Evolutionary conservation across 805 yeast species (phyloP).

Genomic region (Kluyveromyces siamensis): DNA sequence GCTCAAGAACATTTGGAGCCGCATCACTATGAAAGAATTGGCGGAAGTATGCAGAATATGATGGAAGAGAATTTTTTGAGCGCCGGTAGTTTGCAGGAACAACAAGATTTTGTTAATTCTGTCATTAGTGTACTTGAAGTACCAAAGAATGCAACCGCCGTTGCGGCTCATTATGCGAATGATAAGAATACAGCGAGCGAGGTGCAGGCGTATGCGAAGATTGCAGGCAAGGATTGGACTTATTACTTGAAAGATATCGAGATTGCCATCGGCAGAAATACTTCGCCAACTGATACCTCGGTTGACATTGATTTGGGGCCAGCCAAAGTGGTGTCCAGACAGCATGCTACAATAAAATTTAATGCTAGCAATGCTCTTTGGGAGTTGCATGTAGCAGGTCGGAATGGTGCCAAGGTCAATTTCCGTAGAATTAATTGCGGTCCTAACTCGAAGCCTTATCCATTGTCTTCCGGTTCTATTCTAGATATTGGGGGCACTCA

Average conservation of each 20-base stretch:
- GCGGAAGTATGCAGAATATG: not conserved
- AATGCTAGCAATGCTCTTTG: slow-evolving; percentile 68
- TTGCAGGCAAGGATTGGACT: slow-evolving; percentile 91
- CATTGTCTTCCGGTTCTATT: slow-evolving; percentile 78
- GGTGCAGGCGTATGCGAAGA: slow-evolving; percentile 96
- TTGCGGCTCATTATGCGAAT: slow-evolving; percentile 64
- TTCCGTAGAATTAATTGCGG: slow-evolving; percentile 42
- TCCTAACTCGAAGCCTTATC: slow-evolving; percentile 37
- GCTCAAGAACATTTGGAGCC: not conserved
- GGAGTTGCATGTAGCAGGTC: slow-evolving; percentile 77
- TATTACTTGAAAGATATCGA: slow-evolving; percentile 75
- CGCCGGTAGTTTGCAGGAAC: slow-evolving; percentile 6
- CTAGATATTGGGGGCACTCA: slow-evolving; percentile 95
- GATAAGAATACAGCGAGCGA: slow-evolving; percentile 55
- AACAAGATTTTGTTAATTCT: slow-evolving; percentile 45
- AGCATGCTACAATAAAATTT: slow-evolving; percentile 78
- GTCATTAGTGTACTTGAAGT: slow-evolving; percentile 60
- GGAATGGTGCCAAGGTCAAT: slow-evolving; percentile 92
- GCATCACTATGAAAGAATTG: not conserved
- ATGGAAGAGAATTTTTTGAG: not conserved
- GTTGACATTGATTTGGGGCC: slow-evolving; percentile 87
- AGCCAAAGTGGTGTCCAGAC: slow-evolving; percentile 90
- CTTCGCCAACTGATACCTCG: slow-evolving; percentile 30
- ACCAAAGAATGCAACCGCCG: slow-evolving; percentile 73
- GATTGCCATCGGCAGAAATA: slow-evolving; percentile 80